Base-by-base conservation (phyloP, 352 stramenopile species). In the Pythium chondricola region DNA sequence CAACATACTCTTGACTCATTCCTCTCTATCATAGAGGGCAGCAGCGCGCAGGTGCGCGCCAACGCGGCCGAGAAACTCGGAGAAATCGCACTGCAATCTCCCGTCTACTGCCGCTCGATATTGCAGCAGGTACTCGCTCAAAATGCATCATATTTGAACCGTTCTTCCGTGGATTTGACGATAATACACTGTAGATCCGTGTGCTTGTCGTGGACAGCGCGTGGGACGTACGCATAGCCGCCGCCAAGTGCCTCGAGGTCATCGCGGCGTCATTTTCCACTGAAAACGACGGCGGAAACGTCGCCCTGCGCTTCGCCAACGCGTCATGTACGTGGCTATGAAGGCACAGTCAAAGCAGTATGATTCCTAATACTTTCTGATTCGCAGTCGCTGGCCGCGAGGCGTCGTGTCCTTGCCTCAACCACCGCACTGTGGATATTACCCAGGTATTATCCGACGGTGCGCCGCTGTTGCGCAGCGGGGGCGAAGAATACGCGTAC, bases 401-500 rank as follows among this genome's bases (percentile, higher is more conserved):
- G 21, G 56, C 58, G 33, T 70, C 49, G 9, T 66, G 51, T 27
- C 56, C 40, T 6, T 67, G 60, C 31, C 61, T 87, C 7, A 84
- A 73, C 41, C 65, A 81, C 27, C 56, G 72, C 31, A 80, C 63
- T 0, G 77, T 93, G 20, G 54, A 87, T 39, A 61, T 93, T 13
- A 36, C 54, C 0, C 55, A 59, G 1, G 75, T 93, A 42, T 65
- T 93, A 36, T 47, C 44, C 2, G 61, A 88, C 16, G 83, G 77
- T 4, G 74, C 77, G 11, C 78, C 83, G 21, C 36, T 93, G 29
- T 38, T 93, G 24, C 71, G 79, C 8, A 91, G 74, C 42, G 83
- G 83, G 20, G 83, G 83, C 22, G 75, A 93, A 57, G 83, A 91
- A 52, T 93, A 93, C 45, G 53, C 71, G 43, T 93, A 91, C 58